These are phyloP conservation scores for Penicillium sp. DNA, from an alignment of 2,329 filamentous ascomycete genomes.

Conservation along the genomic window DNA sequence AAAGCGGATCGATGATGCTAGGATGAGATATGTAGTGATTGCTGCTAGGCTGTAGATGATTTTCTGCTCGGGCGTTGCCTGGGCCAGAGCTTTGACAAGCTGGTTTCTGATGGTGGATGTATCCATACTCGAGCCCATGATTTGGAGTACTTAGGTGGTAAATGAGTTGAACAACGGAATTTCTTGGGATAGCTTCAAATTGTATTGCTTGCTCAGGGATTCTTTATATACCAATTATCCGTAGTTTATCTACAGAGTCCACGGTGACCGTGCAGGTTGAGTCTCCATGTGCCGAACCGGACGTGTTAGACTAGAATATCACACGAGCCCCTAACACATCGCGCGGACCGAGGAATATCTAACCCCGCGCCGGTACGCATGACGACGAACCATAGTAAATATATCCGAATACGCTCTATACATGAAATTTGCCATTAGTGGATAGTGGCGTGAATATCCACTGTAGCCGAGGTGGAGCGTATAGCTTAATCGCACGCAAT, in stretches of 20 bases:
- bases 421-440: no score
- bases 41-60: constrained; percentile 11
- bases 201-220: no score
- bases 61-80: constrained; percentile 1
- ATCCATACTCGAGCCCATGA: background rate
- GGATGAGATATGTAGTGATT: constrained; percentile 19
- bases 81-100: background rate
- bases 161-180: no score
- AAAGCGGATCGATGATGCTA: constrained; percentile 29
- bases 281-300: no score
- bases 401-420: background rate
- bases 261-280: no score
- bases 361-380: background rate
- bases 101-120: background rate
- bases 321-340: background rate
- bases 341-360: constrained; percentile 20
- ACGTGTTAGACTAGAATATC: background rate
- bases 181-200: background rate
- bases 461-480: constrained; percentile 15
- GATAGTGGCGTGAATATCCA: constrained; percentile 10
- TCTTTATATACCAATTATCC: no score
- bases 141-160: background rate
- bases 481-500: background rate
- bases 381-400: background rate
- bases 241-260: no score